Evolutionary conservation across 352 stramenopile genomes (phyloP), one percentile per base, ranked within the genome.

Genomic region (Pythium rishiriense): DNA sequence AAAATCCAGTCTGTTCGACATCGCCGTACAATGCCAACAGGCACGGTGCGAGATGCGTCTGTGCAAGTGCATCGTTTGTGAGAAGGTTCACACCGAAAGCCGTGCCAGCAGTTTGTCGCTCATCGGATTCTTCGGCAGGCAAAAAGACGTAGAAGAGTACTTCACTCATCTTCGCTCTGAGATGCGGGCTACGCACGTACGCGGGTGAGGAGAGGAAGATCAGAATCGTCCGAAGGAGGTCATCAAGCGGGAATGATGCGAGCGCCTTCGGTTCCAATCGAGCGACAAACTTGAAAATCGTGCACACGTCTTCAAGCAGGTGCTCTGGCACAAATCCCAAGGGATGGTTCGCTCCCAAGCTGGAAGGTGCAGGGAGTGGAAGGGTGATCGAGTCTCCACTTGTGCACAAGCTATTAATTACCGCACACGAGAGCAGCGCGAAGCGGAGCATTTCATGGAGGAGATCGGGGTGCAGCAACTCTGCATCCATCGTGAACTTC

Each of bases 21-120:
- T 99, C 97, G 45, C 97, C 97, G 66, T 99, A 99, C 15, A 99
- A 74, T n/a, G 94, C 87, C 37, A 99, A 72, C 3, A 99, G 75
- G 28, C 96, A 98, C 12, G 97, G 97, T 14, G 97, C 97, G 28
- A 99, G 74, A 64, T 96, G 78, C 28, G 33, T 74, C 67, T 96
- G 87, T 4, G 91, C 89, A 17, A 95, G 50, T 21, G 56, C 25
- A 35, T 95, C 72, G 17, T 76, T 83, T 33, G 73, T 84, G 4
- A 97, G 68, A 7, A 97, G 65, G 37, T 88, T 66, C 10, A 90
- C 71, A 19, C 76, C 81, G 37, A 71, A 67, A 0, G 73, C 29
- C 0, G 72, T 74, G 5, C 75, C 82, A 21, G 80, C 81, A 14
- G 79, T 94, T 42, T 90, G 73, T 25, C 88, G 83, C 28, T 90